Evolutionary conservation across 768 basidiomycete species (phyloP).

Genomic region (Hortiboletus campestris): DNA sequence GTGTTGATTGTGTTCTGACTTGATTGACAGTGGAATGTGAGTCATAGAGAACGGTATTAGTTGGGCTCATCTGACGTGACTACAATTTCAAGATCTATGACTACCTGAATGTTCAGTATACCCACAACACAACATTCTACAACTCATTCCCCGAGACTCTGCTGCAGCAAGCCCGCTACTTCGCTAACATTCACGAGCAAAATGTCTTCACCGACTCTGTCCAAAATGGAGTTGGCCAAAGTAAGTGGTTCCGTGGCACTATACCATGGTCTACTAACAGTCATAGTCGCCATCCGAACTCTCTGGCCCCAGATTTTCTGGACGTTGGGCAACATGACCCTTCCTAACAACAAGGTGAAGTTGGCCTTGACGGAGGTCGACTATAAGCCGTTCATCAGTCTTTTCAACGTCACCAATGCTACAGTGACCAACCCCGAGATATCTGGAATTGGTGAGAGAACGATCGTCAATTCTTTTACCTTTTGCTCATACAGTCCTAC

Average conservation of each 20-base stretch:
- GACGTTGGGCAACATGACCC: constrained; percentile 73
- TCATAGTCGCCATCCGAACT: constrained; percentile 74
- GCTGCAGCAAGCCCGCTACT: constrained; percentile 66
- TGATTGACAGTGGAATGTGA: constrained; percentile 66
- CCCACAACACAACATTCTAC: constrained; percentile 79
- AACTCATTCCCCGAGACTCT: constrained; percentile 67
- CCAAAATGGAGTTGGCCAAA: constrained; percentile 68
- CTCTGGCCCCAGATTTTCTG: constrained; percentile 68
- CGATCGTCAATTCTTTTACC: not conserved
- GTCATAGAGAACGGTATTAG: constrained; percentile 19
- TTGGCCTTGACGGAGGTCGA: constrained; percentile 74
- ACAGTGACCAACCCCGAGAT: constrained; percentile 56
- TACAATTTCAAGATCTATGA: constrained; percentile 58
- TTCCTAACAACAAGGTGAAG: constrained; percentile 71
- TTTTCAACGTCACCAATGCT: constrained; percentile 77
- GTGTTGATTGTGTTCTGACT: constrained; percentile 6
- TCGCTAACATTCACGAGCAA: constrained; percentile 76
- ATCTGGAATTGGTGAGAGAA: constrained; percentile 59
- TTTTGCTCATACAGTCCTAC: not conserved
- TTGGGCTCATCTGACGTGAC: not conserved
- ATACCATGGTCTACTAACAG: not conserved
- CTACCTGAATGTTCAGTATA: constrained; percentile 70
- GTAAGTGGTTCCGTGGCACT: constrained; percentile 40
- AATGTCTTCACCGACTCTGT: constrained; percentile 64
- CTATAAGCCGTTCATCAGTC: constrained; percentile 86